These are phyloP conservation scores for Phalaenopsis hybrid DNA, from an alignment of 116 monocot genomes.

Conservation along the genomic window DNA sequence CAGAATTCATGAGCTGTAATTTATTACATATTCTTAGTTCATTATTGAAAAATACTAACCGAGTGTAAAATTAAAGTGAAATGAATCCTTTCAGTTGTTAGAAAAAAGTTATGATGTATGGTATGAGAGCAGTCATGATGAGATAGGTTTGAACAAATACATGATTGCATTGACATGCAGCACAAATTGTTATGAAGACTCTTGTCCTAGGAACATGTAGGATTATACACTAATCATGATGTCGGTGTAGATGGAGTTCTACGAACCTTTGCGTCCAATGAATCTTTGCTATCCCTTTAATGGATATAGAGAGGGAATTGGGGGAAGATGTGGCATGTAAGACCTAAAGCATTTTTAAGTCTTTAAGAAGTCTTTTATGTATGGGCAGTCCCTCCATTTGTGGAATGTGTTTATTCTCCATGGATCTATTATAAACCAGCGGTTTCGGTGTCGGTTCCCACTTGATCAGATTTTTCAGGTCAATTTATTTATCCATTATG, in stretches of 20 bases:
- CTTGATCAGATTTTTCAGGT: background rate
- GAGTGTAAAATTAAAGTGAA: too few relatives aligned
- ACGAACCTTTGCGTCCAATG: background rate
- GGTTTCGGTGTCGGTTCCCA: background rate
- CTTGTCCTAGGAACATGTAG: background rate
- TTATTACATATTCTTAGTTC: too few relatives aligned
- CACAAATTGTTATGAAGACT: background rate
- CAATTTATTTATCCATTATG: background rate
- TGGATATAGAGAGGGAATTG: too few relatives aligned
- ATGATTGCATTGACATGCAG: background rate
- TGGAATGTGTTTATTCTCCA: background rate
- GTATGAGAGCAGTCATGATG: too few relatives aligned
- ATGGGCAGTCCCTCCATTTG: background rate
- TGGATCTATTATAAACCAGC: background rate
- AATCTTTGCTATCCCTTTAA: background rate
- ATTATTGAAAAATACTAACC: too few relatives aligned
- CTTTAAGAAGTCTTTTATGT: background rate
- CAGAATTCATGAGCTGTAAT: too few relatives aligned
- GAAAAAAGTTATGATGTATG: too few relatives aligned
- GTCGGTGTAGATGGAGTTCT: background rate
- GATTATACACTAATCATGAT: background rate
- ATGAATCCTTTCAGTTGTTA: too few relatives aligned
- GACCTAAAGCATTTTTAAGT: background rate
- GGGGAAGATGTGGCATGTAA: too few relatives aligned
- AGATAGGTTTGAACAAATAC: too few relatives aligned